A percentile compares a stretch with the other conserved stretches of the same genome.
Conservation (phyloP, 78 protist species). For the Carpediemonas membranifera region DNA sequence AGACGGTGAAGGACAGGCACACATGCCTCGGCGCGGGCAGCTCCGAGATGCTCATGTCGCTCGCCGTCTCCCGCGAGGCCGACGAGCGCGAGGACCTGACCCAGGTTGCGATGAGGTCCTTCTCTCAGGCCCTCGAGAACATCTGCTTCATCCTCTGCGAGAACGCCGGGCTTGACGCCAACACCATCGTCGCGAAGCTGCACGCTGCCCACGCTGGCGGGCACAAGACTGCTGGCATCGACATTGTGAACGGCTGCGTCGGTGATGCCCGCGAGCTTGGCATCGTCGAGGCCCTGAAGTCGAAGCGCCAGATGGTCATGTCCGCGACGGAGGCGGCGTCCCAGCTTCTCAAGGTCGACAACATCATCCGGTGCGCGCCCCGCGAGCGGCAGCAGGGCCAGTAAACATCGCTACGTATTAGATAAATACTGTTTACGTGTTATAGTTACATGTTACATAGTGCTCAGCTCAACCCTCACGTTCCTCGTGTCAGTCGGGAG, state of each 20-base stretch:
- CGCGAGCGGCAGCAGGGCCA: slow-evolving; percentile 49
- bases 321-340: slow-evolving; percentile 25
- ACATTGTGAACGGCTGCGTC: not conserved
- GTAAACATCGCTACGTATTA: no score
- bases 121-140: slow-evolving; percentile 87
- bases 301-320: slow-evolving; percentile 8
- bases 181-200: no score
- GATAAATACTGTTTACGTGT: no score
- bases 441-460: no score
- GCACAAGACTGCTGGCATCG: not conserved
- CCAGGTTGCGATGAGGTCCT: slow-evolving; percentile 70
- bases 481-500: no score
- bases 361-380: slow-evolving; percentile 83
- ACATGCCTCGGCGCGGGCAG: not conserved
- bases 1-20: not conserved
- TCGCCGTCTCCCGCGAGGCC: slow-evolving; percentile 38
- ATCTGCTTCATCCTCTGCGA: slow-evolving; percentile 97
- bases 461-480: no score
- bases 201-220: no score
- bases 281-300: not conserved
- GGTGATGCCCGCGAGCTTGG: slow-evolving; percentile 10
- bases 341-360: slow-evolving; percentile 67
- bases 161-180: no score
- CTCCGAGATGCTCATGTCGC: slow-evolving; percentile 85
- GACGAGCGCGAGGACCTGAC: no score